Evolutionary conservation across 345 rosid genomes (phyloP), one percentile per base, ranked within the genome.

Genomic region (Durio zibethinus): DNA sequence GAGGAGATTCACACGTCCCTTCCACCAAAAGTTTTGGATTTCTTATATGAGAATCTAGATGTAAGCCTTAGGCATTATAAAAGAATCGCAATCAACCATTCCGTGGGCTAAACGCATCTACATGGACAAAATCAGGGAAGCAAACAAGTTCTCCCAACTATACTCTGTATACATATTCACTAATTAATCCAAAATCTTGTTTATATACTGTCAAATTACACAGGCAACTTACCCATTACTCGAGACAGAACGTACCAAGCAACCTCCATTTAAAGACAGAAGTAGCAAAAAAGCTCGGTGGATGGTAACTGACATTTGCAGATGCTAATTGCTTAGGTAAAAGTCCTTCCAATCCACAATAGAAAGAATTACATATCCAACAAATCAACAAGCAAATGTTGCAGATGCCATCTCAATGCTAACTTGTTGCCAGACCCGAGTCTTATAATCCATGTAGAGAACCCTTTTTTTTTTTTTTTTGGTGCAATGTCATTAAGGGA

Each of bases 161-260:
- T 80, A 83, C 78, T 75, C 69, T 54, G 80, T 79, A 76, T 76
- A 76, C 82, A 79, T 57, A 71, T 75, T 75, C 64, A 59, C 79
- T 75, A 71, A 66, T 64, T 75, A 71, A 66, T 64, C 80, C 82
- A 79, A 79, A 82, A 82, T 79, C 82, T 10, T 54, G 68, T 78
- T 69, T 72, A 79, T 82, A 72, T 79, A 79, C 77, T 27, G 62
- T 70, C 61, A 79, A 38, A 79, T 74, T 82, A 76, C 82, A 82
- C 64, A 75, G 81, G 42, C 78, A 76, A 77, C 78, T 54, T 59
- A 21, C 59, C 76, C 18, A 59, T 53, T 48, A 64, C 62, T 57
- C 47, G 62, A 36, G 31, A 61, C 0, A 0, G 43, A 20, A 6
- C 5, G 5, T n/a, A 62, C 67, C 35, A 69, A 59, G 27, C 35